Conservation (phyloP, 2,329 filamentous ascomycete genomes). For the Bipolaris sorokiniana region DNA sequence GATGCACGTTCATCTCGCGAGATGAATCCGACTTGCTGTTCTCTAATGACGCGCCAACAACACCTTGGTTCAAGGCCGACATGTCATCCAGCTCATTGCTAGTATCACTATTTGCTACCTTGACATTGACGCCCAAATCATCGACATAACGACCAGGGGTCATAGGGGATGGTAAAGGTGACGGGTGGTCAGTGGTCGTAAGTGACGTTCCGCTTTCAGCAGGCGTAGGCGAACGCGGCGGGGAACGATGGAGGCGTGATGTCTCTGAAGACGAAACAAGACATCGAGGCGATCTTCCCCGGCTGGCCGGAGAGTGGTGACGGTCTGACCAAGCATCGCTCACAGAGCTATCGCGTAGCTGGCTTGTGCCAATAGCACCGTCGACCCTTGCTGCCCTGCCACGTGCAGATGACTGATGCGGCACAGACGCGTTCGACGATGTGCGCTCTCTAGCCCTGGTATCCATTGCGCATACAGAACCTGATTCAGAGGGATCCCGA, state of each 20-base stretch:
- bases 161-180: conserved; percentile 45
- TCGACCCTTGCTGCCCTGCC: conserved; percentile 33
- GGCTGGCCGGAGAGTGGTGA: conserved; percentile 19
- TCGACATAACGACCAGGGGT: conserved; percentile 40
- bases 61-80: conserved; percentile 28
- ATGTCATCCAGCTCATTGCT: conserved; percentile 42
- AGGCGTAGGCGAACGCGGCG: conserved; percentile 34
- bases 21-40: conserved; percentile 32
- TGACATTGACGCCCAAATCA: conserved; percentile 40
- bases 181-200: conserved; percentile 39
- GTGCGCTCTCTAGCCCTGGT: conserved; percentile 24
- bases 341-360: conserved; percentile 39
- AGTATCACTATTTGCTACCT: conserved; percentile 46
- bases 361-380: conserved; percentile 21
- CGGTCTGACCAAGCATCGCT: conserved; percentile 32
- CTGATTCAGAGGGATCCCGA: conserved; percentile 35
- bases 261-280: conserved; percentile 36
- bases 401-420: conserved; percentile 31
- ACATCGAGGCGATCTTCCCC: conserved; percentile 27
- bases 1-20: conserved; percentile 22
- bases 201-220: conserved; percentile 37
- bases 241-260: conserved; percentile 42
- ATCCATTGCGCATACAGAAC: conserved; percentile 30
- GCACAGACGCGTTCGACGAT: conserved; percentile 26
- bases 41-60: conserved; percentile 31